Evolutionary conservation across 768 basidiomycete genomes (phyloP), one percentile per base, ranked within the genome.

Genomic region (Candolleomyces eurysporus): DNA sequence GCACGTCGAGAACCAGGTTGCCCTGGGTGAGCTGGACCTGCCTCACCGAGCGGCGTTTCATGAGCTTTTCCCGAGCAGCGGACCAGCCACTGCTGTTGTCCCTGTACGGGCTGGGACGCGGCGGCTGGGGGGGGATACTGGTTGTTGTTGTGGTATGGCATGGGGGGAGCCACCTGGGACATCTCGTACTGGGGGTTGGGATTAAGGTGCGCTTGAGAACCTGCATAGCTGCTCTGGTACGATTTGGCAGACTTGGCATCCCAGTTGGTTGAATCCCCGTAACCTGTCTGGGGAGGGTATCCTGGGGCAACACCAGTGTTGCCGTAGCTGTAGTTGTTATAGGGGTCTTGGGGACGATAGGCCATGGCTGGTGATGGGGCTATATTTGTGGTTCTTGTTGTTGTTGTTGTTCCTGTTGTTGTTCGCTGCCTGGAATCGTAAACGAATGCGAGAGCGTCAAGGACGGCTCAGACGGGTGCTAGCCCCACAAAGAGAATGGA

Each of bases 1-100:
- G 85, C 52, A 92, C 84, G 69, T 95, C 93, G 60, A 94, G 82
- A 19, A 95, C 90, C 50, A 95, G 76, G 72, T 95, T 95, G 43
- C 93, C 93, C 59, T 92, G 79, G 70, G 86, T 81, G 42, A 95
- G 85, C 66, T 88, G 86, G 62, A 95, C 89, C 65, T 92, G 88
- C 61, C 88, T 85, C 48, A 91, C 79, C 43, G 90, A 90, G 57
- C 91, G 81, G 48, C 88, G 85, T 70, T 88, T 91, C 86, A 94
- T 86, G 74, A 93, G 84, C 72, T 91, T 89, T 63, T 94, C 91
- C 65, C 85, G 79, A 48, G 88, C 89, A 48, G 79, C 78, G 26
- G 86, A 84, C 74, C 86, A 93, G 16, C 89, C 90, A 21, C 78
- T 76, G 71, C 80, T 81, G 63, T 72, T 75, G 40, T 75, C 78